These are phyloP conservation scores for Hypoxylon sp. DNA, from an alignment of 2,329 filamentous ascomycete genomes.

Conservation along the genomic window DNA sequence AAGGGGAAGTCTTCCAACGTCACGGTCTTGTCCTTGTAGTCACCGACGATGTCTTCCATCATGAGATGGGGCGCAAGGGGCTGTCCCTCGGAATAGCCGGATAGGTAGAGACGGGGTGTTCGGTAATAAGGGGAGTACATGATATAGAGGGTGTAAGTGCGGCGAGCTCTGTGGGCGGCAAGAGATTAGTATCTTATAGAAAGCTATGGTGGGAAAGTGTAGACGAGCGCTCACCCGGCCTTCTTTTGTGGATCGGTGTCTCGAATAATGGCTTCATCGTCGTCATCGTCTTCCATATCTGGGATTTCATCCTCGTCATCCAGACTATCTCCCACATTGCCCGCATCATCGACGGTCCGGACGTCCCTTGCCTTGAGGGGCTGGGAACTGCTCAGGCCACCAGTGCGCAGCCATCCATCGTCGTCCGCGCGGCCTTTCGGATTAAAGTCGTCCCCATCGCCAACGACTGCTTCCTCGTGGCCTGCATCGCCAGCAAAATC, in stretches of 20 bases:
- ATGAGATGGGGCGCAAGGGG: constrained; percentile 86
- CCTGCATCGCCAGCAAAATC: constrained; percentile 92
- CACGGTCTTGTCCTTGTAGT: constrained; percentile 99
- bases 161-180: constrained; percentile 73
- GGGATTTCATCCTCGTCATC: constrained; percentile 88
- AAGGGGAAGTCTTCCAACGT: constrained; percentile 98
- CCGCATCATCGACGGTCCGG: constrained; percentile 88
- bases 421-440: constrained; percentile 70
- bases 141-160: constrained; percentile 99
- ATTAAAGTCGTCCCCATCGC: constrained; percentile 78
- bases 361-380: constrained; percentile 85
- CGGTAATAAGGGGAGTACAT: constrained; percentile 98
- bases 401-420: constrained; percentile 93
- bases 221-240: constrained; percentile 59
- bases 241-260: constrained; percentile 71
- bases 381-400: constrained; percentile 81
- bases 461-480: constrained; percentile 87
- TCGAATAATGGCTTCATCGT: constrained; percentile 95
- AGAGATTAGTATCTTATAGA: constrained; percentile 38
- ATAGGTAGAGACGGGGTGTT: constrained; percentile 94
- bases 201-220: background rate
- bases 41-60: constrained; percentile 97
- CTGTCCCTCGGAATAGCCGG: constrained; percentile 87
- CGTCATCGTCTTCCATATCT: constrained; percentile 97
- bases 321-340: constrained; percentile 83